phyloP scores from a whole-genome alignment of 2,329 filamentous ascomycete genomes.

The Tolypocladium pustulatum region DNA sequence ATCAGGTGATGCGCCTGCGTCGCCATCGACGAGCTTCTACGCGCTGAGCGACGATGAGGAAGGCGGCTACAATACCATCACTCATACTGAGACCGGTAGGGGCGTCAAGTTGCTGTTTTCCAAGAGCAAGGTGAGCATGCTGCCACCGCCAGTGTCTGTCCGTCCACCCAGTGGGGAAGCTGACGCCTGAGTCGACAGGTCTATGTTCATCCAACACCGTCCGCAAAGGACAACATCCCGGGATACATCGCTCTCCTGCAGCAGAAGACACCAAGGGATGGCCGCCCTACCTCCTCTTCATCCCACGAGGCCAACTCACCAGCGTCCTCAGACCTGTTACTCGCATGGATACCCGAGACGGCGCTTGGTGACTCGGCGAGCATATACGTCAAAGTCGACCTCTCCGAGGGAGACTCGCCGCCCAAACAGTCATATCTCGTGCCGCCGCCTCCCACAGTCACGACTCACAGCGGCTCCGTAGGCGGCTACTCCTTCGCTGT shows the following conservation, averaged over 20 bases:
- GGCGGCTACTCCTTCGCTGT: slow-evolving; percentile 88
- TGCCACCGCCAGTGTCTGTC: neutral
- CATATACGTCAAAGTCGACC: slow-evolving; percentile 92
- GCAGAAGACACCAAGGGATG: slow-evolving; percentile 54
- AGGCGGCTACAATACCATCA: slow-evolving; percentile 88
- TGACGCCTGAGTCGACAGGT: slow-evolving; percentile 43
- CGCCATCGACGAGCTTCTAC: slow-evolving; percentile 15
- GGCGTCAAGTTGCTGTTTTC: slow-evolving; percentile 92
- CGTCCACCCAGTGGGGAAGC: neutral
- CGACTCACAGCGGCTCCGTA: slow-evolving; percentile 56
- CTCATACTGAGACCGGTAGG: slow-evolving; percentile 62
- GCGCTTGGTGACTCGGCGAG: slow-evolving; percentile 76
- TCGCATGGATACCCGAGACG: slow-evolving; percentile 89
- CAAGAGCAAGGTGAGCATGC: slow-evolving; percentile 76
- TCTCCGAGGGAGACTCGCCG: slow-evolving; percentile 68
- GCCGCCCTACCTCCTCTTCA: slow-evolving; percentile 22
- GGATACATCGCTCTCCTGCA: slow-evolving; percentile 90
- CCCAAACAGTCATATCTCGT: slow-evolving; percentile 85
- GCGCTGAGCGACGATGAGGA: slow-evolving; percentile 95
- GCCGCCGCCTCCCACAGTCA: slow-evolving; percentile 79
- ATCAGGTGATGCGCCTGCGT: slow-evolving; percentile 1
- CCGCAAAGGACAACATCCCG: slow-evolving; percentile 88
- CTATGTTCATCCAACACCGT: slow-evolving; percentile 90
- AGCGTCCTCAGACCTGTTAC: slow-evolving; percentile 62
- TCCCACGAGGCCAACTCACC: slow-evolving; percentile 28